Percentiles rank a stretch among this genome's conserved stretches.
Conservation (phyloP, 176 grass and related monocot species). For the Musa schizocarpa region DNA sequence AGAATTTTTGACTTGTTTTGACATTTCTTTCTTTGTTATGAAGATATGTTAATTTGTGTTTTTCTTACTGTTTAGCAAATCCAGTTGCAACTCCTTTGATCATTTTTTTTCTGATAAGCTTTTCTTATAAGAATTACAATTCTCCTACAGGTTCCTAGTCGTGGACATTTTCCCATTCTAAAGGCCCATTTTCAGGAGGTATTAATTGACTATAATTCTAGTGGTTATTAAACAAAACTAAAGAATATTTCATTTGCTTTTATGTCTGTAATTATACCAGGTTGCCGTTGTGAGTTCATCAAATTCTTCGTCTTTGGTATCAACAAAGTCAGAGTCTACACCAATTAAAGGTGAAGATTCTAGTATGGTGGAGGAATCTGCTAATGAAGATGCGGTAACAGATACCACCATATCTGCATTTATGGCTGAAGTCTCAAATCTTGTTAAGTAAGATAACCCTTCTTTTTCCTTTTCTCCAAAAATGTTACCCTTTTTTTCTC, state of each 20-base stretch:
- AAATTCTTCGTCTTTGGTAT: conserved; percentile 21
- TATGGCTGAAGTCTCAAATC: conserved; percentile 35
- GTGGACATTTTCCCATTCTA: conserved; percentile 24
- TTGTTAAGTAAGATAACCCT: conserved; percentile 31
- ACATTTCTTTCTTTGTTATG: no score
- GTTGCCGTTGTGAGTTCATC: conserved; percentile 25
- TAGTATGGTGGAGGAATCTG: conserved; percentile 4
- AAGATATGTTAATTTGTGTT: no score
- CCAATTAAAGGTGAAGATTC: conserved; percentile 12
- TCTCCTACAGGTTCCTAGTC: conserved; percentile 21
- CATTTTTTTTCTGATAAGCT: neutral
- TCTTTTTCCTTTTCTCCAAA: neutral
- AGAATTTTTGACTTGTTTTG: neutral
- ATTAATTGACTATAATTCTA: conserved; percentile 11
- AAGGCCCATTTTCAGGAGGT: conserved; percentile 31
- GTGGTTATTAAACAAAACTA: conserved; percentile 1
- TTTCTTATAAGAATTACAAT: neutral
- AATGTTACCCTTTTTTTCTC: neutral
- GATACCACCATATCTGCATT: conserved; percentile 32
- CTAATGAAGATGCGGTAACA: conserved; percentile 14
- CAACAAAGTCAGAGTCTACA: conserved; percentile 16
- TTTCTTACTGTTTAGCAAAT: no score
- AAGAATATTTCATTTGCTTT: conserved; percentile 2
- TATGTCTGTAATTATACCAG: conserved; percentile 13
- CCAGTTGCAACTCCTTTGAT: no score